Evolutionary conservation across 106 monocot species (phyloP).

Genomic region (Dendrobium officinale): DNA sequence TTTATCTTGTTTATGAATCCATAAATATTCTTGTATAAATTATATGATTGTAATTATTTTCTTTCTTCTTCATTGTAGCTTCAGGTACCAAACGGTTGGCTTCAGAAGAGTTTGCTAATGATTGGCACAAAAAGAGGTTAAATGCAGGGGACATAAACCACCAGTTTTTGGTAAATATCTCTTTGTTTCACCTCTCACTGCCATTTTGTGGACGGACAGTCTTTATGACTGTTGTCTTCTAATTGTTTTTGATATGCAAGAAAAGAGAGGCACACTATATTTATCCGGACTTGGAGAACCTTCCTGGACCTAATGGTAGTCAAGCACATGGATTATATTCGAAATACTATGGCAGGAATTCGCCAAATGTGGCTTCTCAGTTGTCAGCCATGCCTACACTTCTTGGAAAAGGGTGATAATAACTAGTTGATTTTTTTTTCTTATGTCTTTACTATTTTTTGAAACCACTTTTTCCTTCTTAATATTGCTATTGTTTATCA

Average conservation of each 20-base stretch:
- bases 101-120: slow-evolving; percentile 60
- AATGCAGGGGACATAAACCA: slow-evolving; percentile 38
- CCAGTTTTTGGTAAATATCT: slow-evolving; percentile 36
- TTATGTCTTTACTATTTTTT: not conserved
- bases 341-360: slow-evolving; percentile 23
- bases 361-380: slow-evolving; percentile 20
- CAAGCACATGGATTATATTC: slow-evolving; percentile 33
- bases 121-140: slow-evolving; percentile 63
- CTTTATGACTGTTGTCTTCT: slow-evolving; percentile 2
- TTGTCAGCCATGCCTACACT: slow-evolving; percentile 25
- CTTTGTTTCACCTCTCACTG: not conserved
- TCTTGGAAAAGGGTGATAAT: slow-evolving; percentile 61
- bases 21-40: not conserved
- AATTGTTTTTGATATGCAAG: slow-evolving; percentile 10
- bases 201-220: not conserved
- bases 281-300: slow-evolving; percentile 30
- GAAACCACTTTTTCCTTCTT: not conserved
- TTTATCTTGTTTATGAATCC: not conserved
- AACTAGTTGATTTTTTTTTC: not conserved
- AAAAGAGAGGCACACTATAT: slow-evolving; percentile 12
- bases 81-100: slow-evolving; percentile 61
- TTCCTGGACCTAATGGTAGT: slow-evolving; percentile 26
- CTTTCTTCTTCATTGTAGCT: slow-evolving; percentile 17
- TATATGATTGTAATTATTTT: not conserved
- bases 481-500: not conserved